These are phyloP conservation scores for Malus sieversii DNA, from an alignment of 306 rosid genomes.

Conservation along the genomic window DNA sequence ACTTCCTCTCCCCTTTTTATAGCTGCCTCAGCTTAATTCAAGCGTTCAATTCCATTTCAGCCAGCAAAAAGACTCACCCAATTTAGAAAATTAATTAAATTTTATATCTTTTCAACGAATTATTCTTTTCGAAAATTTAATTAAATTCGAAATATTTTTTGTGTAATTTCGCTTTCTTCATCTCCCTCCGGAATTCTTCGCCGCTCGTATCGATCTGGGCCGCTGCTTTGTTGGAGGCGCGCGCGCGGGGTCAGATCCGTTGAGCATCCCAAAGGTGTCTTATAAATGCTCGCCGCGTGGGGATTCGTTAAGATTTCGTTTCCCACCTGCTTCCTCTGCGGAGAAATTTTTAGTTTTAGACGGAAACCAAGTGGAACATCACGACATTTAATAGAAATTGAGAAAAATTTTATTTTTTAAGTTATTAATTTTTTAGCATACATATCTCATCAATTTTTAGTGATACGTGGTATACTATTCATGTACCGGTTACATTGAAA, in stretches of 20 bases:
- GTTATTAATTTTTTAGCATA: no score
- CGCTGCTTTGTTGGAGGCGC: constrained; percentile 4
- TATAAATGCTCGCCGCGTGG: background rate
- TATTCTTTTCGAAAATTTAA: background rate
- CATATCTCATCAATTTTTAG: no score
- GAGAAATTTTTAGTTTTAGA: no score
- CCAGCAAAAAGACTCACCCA: background rate
- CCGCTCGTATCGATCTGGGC: background rate
- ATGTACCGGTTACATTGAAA: no score
- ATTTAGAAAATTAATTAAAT: background rate
- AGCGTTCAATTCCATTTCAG: background rate
- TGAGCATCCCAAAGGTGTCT: background rate
- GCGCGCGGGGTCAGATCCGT: background rate
- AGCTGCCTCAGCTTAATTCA: background rate
- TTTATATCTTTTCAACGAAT: background rate
- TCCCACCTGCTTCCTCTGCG: background rate
- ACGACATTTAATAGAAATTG: fast-evolving
- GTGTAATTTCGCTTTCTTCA: background rate
- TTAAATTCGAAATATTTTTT: background rate
- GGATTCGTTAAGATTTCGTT: background rate
- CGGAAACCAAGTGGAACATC: no score
- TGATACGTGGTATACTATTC: fast-evolving
- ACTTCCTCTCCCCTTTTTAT: background rate
- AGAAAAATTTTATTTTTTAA: no score
- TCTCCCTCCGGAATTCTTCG: background rate